Evolutionary conservation across 2,329 filamentous ascomycete genomes (phyloP), one percentile per base, ranked within the genome.

Genomic region (Myrmaecium sp.): DNA sequence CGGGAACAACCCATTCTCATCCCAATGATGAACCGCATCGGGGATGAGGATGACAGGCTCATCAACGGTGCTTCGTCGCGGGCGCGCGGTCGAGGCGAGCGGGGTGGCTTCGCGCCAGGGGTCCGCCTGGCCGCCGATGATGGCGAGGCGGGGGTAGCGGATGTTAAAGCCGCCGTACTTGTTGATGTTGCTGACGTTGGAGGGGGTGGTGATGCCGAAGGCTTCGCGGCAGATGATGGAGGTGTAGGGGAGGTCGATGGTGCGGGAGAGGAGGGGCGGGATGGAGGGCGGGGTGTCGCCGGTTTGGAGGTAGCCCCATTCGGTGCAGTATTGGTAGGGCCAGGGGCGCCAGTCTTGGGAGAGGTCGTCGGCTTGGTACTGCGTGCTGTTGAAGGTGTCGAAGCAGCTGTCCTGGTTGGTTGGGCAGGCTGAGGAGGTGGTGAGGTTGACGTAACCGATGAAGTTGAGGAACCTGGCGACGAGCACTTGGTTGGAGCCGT

Each of bases 1-100:
- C 1, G 57, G 47, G 26, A 73, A 68, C n/a, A 77, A 39, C 1
- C 72, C 71, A 35, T 76, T 74, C 52, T 76, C 73, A 37, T 80
- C 76, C 74, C 77, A 89, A 44, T 86, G 79, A 47, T 91, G 81
- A 12, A 84, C 77, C 0, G 69, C 78, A n/a, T 65, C 64, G 3
- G 62, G 55, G 23, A 91, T 81, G 23, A 86, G 44, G n/a, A 80
- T 60, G 35, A 74, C 78, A 0, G 80, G 80, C 54, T 83, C 65
- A 25, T 60, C 62, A 0, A 57, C 52, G 0, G 76, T 78, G 23
- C 64, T 76, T 9, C 56, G 49, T 12, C 77, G 58, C 16, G 58
- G 52, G 0, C 61, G 57, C 1, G 70, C 62, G 1, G 58, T 64
- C n/a, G 69, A 64, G 1, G 71, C 73, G 26, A 86, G 72, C 1